Evolutionary conservation across 768 basidiomycete genomes (phyloP), one percentile per base, ranked within the genome.

Genomic region (Asterophora parasitica): DNA sequence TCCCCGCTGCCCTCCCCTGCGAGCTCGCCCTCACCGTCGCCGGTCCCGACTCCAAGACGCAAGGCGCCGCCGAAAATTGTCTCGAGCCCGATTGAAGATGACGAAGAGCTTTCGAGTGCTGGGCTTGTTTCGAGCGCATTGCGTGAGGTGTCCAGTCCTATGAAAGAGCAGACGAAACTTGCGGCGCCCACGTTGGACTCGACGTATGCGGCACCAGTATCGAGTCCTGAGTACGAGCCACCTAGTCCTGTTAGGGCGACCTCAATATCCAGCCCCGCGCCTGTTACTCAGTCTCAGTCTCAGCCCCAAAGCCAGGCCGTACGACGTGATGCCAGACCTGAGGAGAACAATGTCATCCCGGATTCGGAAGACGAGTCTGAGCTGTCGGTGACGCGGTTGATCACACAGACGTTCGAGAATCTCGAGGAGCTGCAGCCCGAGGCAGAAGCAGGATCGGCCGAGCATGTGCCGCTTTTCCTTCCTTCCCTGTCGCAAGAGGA

Each of bases 331-430:
- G 9, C 40, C 40, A 15, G n/a, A n/a, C n/a, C n/a, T 11, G 16
- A 15, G 3, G 27, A 9, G 1, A n/a, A 23, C 30, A 8, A 38
- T 10, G 4, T 12, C 10, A 12, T 28, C n/a, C 19, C 16, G n/a
- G 43, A 43, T 27, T 50, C 43, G 17, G 50, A 48, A 8, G 42
- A 50, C 11, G 52, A 48, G 8, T 53, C 52, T 1, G 51, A 51
- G 38, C 23, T 50, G n/a, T 53, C 49, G 2, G 47, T 53, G 15
- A 37, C 44, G 9, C 39, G 37, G 4, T 26, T 53, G 38, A 32
- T 53, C 32, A 43, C 46, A 1, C 41, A 48, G 23, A 39, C 45
- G 3, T 56, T 44, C 16, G 31, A 45, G 19, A 35, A 45, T n/a
- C 16, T 42, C 19, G 34, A 33, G 15, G 20, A 41, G 15, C 15